Base-by-base conservation (phyloP, 345 rosid species). In the Eucalyptus sideroxylon region DNA sequence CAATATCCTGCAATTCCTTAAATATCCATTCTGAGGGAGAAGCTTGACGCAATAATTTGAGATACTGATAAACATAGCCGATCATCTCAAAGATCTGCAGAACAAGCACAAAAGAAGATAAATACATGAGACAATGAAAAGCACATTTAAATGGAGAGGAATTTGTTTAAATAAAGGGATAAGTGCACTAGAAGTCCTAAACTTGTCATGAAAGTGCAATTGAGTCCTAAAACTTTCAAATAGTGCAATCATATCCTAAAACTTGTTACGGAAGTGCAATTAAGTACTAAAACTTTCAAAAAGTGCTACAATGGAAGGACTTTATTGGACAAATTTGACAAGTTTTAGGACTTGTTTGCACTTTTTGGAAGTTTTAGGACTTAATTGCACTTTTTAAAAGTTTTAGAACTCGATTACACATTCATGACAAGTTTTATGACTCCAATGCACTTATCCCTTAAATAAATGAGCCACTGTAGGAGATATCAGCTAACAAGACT, bases 1-100 rank as follows among this genome's bases (percentile, higher is more conserved):
- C 97, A 91, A 98, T 98, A 93, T 96, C 97, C 90, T 98, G 98
- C 88, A 98, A 96, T 92, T 98, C 99, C 94, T 97, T 96, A 90
- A 97, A 98, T 93, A 98, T 97, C 99, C 99, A 96, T 93, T 96
- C 95, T 93, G 97, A 98, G 62, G 99, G 99, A 91, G 98, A 90
- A 88, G 88, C 93, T 91, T 94, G 93, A 77, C 94, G 93, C 92
- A 98, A 90, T 87, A 96, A 89, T 90, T 96, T 96, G 87, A 98
- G 94, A 91, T 96, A 98, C 93, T 98, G 99, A 92, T 97, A 98
- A 81, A 96, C 93, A 92, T 92, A 95, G 87, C 96, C 97, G 92
- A 97, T 93, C 89, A 98, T 94, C 91, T 95, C 96, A 92, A 94
- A 95, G 72, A 97, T 94, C 99, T 98, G 96, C 87, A n/a, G 55